These are phyloP conservation scores for Ganoderma resinaceum DNA, from an alignment of 1,284 basidiomycete genomes.

Conservation along the genomic window DNA sequence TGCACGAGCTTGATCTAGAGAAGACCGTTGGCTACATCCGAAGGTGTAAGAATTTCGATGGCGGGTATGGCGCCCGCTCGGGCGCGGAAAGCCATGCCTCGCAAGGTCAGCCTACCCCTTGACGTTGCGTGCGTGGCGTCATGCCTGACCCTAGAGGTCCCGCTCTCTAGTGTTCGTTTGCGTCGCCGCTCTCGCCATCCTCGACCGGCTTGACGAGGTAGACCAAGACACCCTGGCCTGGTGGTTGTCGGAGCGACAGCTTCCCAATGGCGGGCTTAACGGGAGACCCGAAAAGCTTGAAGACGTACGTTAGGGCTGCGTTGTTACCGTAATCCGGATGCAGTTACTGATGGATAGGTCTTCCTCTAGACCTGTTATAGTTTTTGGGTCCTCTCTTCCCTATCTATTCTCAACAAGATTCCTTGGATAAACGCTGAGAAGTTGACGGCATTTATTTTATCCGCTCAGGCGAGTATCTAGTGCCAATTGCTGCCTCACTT, in stretches of 20 bases:
- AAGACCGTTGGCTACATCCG: constrained; percentile 78
- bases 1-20: constrained; percentile 68
- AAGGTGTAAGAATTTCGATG: constrained; percentile 92
- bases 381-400: constrained; percentile 93
- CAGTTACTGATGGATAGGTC: background rate
- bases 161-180: constrained; percentile 83
- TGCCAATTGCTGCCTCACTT: background rate
- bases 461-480: constrained; percentile 73
- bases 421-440: constrained; percentile 93
- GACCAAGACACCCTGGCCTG: constrained; percentile 82
- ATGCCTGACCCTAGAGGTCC: background rate
- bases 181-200: constrained; percentile 85
- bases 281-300: constrained; percentile 98
- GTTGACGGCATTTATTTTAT: constrained; percentile 84
- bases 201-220: constrained; percentile 81
- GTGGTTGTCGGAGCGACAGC: constrained; percentile 95
- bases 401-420: constrained; percentile 86
- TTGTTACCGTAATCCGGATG: constrained; percentile 3
- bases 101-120: constrained; percentile 65
- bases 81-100: constrained; percentile 95
- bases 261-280: constrained; percentile 94
- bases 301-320: constrained; percentile 66
- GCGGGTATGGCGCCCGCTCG: constrained; percentile 85
- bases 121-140: background rate
- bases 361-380: constrained; percentile 89